Percentiles rank a stretch among this genome's conserved stretches.
Evolutionary conservation across 1,284 basidiomycete genomes (phyloP).

Genomic region (Trametes hirsuta): DNA sequence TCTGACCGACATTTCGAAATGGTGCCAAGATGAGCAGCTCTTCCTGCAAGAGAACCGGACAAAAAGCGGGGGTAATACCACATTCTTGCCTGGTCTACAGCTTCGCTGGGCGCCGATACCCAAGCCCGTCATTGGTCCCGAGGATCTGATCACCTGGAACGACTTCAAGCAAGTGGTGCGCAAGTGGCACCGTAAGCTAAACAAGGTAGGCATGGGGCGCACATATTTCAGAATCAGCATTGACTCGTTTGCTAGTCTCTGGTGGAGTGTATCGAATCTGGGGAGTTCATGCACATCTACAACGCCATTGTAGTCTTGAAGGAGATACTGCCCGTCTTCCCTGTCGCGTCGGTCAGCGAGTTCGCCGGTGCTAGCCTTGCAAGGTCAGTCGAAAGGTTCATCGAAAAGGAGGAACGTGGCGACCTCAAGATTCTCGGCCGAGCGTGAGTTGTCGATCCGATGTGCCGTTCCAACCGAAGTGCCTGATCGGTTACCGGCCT

Average conservation of each 20-base stretch:
- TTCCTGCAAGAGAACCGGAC: conserved; percentile 70
- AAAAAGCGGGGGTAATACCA: conserved; percentile 65
- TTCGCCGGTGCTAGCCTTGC: conserved; percentile 64
- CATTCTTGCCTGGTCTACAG: conserved; percentile 70
- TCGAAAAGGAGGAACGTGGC: conserved; percentile 77
- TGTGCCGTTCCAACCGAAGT: no score
- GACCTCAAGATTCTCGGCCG: conserved; percentile 82
- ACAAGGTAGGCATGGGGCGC: conserved; percentile 45
- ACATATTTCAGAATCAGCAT: neutral
- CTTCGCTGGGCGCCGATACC: conserved; percentile 45
- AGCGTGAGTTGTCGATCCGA: conserved; percentile 52
- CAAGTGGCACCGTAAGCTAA: conserved; percentile 84
- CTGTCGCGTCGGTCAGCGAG: conserved; percentile 60
- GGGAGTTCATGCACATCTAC: conserved; percentile 94
- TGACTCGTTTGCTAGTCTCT: conserved; percentile 50
- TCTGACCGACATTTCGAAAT: conserved; percentile 74
- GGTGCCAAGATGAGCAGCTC: conserved; percentile 72
- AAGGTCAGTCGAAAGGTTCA: conserved; percentile 65
- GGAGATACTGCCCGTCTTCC: conserved; percentile 88
- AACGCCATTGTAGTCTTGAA: conserved; percentile 91
- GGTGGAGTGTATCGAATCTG: conserved; percentile 65
- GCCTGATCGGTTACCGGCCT: neutral
- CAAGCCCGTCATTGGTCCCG: conserved; percentile 46
- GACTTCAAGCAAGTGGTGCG: conserved; percentile 73
- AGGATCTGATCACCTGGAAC: conserved; percentile 69